Evolutionary conservation across 441 rosid species (phyloP).

Genomic region (Gossypium trilobum): DNA sequence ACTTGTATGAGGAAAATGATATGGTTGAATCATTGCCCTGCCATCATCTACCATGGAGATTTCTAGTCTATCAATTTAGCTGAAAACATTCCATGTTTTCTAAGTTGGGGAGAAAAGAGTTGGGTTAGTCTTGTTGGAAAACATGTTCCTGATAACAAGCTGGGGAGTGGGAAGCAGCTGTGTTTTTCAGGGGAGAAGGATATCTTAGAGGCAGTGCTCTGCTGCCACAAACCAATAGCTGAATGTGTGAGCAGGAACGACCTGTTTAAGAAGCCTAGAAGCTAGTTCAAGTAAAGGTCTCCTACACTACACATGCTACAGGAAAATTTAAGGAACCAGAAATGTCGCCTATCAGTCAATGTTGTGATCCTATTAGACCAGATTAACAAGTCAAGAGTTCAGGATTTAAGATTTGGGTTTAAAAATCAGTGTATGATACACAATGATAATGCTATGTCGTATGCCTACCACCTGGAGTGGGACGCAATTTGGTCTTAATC

Average conservation of each 20-base stretch:
- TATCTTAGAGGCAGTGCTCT: neutral
- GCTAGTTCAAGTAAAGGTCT: neutral
- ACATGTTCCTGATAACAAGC: neutral
- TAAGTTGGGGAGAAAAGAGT: neutral
- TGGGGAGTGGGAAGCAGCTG: neutral
- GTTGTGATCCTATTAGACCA: neutral
- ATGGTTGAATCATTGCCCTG: neutral
- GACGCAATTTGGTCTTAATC: neutral
- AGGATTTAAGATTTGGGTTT: no score
- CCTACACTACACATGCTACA: neutral
- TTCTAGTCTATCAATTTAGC: neutral
- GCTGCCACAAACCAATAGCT: neutral
- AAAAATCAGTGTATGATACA: neutral
- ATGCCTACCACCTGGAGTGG: neutral
- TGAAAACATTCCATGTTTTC: neutral
- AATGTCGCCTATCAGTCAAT: neutral
- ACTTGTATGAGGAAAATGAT: conserved; percentile 2
- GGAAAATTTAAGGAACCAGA: neutral
- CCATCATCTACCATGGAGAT: neutral
- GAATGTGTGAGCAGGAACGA: neutral
- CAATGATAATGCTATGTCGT: neutral
- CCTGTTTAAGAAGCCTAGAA: neutral
- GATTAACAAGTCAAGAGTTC: neutral
- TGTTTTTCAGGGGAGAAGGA: neutral
- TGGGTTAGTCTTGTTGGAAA: neutral